phyloP scores from a whole-genome alignment of 2,329 filamentous ascomycete species.

The Hansfordia pulvinata region DNA sequence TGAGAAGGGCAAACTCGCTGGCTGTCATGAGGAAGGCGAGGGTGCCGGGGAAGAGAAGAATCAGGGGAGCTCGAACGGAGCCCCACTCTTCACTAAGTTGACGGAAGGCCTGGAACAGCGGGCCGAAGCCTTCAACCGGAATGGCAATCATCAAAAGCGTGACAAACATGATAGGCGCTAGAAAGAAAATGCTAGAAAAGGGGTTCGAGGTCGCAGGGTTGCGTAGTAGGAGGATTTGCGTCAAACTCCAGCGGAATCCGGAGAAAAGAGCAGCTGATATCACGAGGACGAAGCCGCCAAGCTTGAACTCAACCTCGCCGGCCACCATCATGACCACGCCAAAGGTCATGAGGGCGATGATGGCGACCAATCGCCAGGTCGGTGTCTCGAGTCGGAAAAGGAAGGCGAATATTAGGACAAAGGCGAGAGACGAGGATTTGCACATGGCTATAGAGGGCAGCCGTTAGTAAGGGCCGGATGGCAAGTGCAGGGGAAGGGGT shows the following conservation, averaged over 20 bases:
- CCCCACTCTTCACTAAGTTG: conserved; percentile 57
- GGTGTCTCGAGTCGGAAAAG: conserved; percentile 81
- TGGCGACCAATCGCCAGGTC: conserved; percentile 71
- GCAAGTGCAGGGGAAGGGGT: not conserved
- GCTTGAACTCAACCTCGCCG: conserved; percentile 81
- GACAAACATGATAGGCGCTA: conserved; percentile 94
- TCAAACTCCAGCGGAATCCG: conserved; percentile 96
- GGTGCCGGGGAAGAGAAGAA: conserved; percentile 78
- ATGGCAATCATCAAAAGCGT: conserved; percentile 69
- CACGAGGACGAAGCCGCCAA: conserved; percentile 78
- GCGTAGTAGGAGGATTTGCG: conserved; percentile 84
- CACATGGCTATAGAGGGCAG: conserved; percentile 61
- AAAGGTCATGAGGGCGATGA: conserved; percentile 82
- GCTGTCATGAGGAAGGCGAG: conserved; percentile 96
- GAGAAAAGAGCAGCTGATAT: conserved; percentile 92
- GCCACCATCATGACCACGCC: conserved; percentile 98
- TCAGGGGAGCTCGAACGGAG: conserved; percentile 45
- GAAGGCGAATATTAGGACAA: conserved; percentile 91
- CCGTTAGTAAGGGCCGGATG: conserved; percentile 5
- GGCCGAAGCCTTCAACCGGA: conserved; percentile 66
- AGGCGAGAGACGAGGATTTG: conserved; percentile 91
- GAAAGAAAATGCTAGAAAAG: conserved; percentile 92
- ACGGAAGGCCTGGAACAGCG: conserved; percentile 52
- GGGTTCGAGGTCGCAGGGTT: conserved; percentile 94
- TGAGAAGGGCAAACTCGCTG: conserved; percentile 86